A percentile compares a stretch with the other conserved stretches of the same genome.
These are phyloP conservation scores for Penicillium simplicissimum DNA, from an alignment of 495 filamentous ascomycete genomes.

Conservation along the genomic window DNA sequence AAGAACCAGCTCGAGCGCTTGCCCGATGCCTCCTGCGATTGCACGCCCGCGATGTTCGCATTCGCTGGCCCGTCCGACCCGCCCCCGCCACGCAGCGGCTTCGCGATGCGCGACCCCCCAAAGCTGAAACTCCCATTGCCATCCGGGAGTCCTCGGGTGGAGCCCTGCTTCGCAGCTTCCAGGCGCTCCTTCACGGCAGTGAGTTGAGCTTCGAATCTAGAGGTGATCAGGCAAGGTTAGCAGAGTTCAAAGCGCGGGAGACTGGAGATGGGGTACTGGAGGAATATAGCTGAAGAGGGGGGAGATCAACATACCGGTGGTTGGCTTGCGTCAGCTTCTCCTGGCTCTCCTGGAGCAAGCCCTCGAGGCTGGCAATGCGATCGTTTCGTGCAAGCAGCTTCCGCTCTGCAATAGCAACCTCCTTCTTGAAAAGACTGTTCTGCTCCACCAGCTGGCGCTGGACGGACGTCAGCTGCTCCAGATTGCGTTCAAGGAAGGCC, in stretches of 20 bases:
- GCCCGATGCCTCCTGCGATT: slow-evolving; percentile 47
- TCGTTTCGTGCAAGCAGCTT: slow-evolving; percentile 96
- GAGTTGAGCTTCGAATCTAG: slow-evolving; percentile 94
- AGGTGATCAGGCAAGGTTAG: slow-evolving; percentile 12
- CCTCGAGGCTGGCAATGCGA: slow-evolving; percentile 89
- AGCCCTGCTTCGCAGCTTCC: slow-evolving; percentile 89
- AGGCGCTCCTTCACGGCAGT: slow-evolving; percentile 96
- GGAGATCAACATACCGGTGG: slow-evolving; percentile 70
- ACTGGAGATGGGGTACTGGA: too few relatives aligned
- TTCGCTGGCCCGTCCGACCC: slow-evolving; percentile 44
- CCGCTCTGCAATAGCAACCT: slow-evolving; percentile 96
- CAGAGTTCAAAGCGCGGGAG: background rate
- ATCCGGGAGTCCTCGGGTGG: slow-evolving; percentile 73
- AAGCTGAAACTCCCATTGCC: slow-evolving; percentile 70
- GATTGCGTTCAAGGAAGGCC: slow-evolving; percentile 97
- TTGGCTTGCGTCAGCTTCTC: slow-evolving; percentile 96
- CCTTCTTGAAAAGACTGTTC: slow-evolving; percentile 94
- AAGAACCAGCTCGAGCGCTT: slow-evolving; percentile 55
- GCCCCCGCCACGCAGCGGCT: slow-evolving; percentile 92
- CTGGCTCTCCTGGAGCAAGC: slow-evolving; percentile 90
- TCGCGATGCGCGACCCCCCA: slow-evolving; percentile 82
- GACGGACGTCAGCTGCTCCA: slow-evolving; percentile 95
- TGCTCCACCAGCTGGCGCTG: slow-evolving; percentile 97
- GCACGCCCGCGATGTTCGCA: slow-evolving; percentile 38
- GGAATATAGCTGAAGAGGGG: background rate